phyloP scores from a whole-genome alignment of 805 yeast genomes.

The Saturnispora serradocipensis region DNA sequence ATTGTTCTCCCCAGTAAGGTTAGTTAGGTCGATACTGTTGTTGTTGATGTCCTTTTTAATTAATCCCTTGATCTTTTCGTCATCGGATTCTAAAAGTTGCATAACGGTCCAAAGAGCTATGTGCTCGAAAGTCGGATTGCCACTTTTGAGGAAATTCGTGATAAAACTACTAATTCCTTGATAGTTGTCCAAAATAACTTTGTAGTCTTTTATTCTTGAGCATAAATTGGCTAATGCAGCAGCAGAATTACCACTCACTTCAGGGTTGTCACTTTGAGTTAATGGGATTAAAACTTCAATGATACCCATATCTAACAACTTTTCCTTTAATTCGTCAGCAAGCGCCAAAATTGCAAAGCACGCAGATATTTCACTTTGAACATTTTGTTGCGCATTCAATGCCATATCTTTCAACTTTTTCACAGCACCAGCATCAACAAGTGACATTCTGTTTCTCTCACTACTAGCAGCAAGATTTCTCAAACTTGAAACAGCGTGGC shows the following conservation, averaged over 20 bases:
- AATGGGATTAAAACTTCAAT: constrained; percentile 85
- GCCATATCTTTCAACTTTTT: constrained; percentile 86
- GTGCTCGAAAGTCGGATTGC: constrained; percentile 92
- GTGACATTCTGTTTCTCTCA: constrained; percentile 84
- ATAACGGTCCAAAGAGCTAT: constrained; percentile 95
- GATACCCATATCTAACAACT: constrained; percentile 73
- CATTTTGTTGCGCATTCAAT: constrained; percentile 76
- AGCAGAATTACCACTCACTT: constrained; percentile 96
- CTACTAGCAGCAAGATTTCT: constrained; percentile 94
- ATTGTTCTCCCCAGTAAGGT: constrained; percentile 27
- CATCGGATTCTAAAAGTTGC: constrained; percentile 84
- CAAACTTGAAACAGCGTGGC: constrained; percentile 94
- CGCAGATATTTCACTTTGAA: constrained; percentile 93
- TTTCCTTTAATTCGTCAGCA: constrained; percentile 88
- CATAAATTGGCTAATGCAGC: constrained; percentile 96
- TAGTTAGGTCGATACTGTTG: constrained; percentile 27
- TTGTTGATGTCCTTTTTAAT: constrained; percentile 26
- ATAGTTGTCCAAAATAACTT: constrained; percentile 74
- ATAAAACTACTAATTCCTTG: constrained; percentile 85
- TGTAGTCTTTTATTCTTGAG: constrained; percentile 79
- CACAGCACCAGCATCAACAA: constrained; percentile 92
- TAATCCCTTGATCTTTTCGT: constrained; percentile 42
- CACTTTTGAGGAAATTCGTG: constrained; percentile 66
- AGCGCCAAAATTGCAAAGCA: constrained; percentile 94
- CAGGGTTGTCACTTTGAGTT: constrained; percentile 79